Evolutionary conservation across 306 rosid genomes (phyloP).

Genomic region (Dalbergia cultrata): DNA sequence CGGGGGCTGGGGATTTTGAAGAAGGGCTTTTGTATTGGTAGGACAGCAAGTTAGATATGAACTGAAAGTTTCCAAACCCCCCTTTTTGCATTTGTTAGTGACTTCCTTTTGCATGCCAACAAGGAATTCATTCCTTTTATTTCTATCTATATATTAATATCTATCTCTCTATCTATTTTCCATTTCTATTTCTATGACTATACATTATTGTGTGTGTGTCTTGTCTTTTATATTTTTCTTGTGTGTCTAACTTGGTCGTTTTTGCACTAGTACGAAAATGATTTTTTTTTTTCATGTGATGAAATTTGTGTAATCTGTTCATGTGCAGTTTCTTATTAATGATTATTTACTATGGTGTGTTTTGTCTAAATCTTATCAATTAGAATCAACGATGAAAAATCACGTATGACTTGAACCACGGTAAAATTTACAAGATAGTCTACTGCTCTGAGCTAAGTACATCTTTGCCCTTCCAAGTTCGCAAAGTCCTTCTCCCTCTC

Average conservation of each 20-base stretch:
- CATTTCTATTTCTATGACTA: not conserved
- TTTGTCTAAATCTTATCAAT: no score
- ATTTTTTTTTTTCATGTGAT: no score
- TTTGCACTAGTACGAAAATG: no score
- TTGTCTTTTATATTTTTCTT: not conserved
- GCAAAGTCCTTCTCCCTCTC: not conserved
- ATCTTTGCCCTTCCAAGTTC: constrained; percentile 12
- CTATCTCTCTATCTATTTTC: not conserved
- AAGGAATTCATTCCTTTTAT: not conserved
- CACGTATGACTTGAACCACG: no score
- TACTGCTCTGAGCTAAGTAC: no score
- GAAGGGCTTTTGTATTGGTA: constrained; percentile 46
- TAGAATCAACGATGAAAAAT: no score
- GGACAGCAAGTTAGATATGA: constrained; percentile 71
- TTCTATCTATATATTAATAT: not conserved
- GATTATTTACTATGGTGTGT: no score
- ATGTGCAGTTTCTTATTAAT: no score
- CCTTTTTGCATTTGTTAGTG: constrained; percentile 50
- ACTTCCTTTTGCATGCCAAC: constrained; percentile 63
- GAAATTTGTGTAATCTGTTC: no score
- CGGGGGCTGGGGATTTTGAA: constrained; percentile 18
- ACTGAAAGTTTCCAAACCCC: constrained; percentile 63
- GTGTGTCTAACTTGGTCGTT: not conserved
- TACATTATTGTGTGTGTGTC: not conserved
- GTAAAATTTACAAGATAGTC: no score